Base-by-base conservation (phyloP, 129 eudicot species). In the Calendula officinalis region DNA sequence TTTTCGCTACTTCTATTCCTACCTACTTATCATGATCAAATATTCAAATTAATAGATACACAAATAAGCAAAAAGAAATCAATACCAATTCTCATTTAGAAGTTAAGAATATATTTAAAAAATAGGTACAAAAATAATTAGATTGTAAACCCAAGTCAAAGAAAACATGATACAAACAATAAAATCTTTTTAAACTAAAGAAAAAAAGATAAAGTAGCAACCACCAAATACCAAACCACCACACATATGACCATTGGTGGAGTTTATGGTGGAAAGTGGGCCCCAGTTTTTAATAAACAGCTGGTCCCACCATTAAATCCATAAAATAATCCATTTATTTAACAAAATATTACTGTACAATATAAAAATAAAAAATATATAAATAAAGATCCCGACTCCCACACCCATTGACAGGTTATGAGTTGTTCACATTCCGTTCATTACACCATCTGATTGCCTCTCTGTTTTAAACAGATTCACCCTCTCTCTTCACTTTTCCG, bases 401-500 rank as follows among this genome's bases (percentile, higher is more conserved):
- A n/a, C 42, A 64, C 12, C 69, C 61, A 63, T 73, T 56, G 60
- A 69, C 80, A 62, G 60, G 38, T 52, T 42, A 74, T 76, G 71
- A 60, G 65, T 62, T 75, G 75, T 50, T 69, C 76, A 62, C 75
- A 69, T 76, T 69, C 76, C 70, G 12, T 22, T 43, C 47, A 58
- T 67, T 56, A 50, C 67, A 52, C 70, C 27, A 16, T 60, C 68
- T 67, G 68, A 60, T 64, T 67, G 40, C 68, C 67, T 47, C 78
- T 55, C 74, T 57, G 78, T 58, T 60, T 38, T 14, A 17, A 17
- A 35, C 75, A 68, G 60, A 67, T 55, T 68, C 65, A 27, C 80
- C 39, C 64, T 59, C 63, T 57, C 27, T 68, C 70, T 60, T 45
- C 49, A 22, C 22, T 35, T 47, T 39, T 73, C 72, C 52, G 67